Base-by-base conservation (phyloP, 495 filamentous ascomycete species). In the Sphaerosporella brunnea region DNA sequence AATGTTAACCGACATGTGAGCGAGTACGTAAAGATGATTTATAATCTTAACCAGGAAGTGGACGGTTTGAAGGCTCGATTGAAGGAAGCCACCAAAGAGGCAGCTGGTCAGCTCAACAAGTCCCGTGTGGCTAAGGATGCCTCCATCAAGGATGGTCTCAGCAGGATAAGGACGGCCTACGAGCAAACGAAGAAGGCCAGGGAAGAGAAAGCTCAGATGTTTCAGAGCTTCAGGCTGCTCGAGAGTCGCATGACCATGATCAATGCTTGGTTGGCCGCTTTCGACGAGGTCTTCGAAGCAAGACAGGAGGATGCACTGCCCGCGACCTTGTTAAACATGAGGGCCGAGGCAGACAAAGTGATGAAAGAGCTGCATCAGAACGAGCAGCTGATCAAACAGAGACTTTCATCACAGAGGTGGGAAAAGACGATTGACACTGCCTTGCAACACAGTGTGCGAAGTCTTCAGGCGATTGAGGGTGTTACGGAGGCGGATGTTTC, bases 1-100 rank as follows among this genome's bases (percentile, higher is more conserved):
- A 99, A 99, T 59, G 92, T 99, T 53, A 96, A 99, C 60, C 80
- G 90, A 43, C 90, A 99, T 66, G 90, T 99, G 41, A 99, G 96
- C 25, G 53, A 61, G 21, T 61, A 61, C 26, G 58, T 61, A 15
- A 57, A 61, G 48, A 53, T 54, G 1, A 61, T 61, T 13, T 61
- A 61, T 28, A 53, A 61, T 16, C 52, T 61, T 4, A 46, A 53
- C 24, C 53, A 54, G 15, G 58, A 61, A 37, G 58, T 61, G 23
- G 58, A 93, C 57, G 86, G 95, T 58, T 73, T 99, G 45, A 88
- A 87, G 61, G 77, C 78, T 16, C 84, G 93, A 57, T 82, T 93
- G 57, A 93, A 83, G 62, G 82, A 96, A 48, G 76, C 75, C n/a
- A 93, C 96, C 58, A 79, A 72, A 30, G 67, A 75, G 2, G 86